These are phyloP conservation scores for Aureobasidium pullulans DNA, from an alignment of 2,329 filamentous ascomycete genomes.

Conservation along the genomic window DNA sequence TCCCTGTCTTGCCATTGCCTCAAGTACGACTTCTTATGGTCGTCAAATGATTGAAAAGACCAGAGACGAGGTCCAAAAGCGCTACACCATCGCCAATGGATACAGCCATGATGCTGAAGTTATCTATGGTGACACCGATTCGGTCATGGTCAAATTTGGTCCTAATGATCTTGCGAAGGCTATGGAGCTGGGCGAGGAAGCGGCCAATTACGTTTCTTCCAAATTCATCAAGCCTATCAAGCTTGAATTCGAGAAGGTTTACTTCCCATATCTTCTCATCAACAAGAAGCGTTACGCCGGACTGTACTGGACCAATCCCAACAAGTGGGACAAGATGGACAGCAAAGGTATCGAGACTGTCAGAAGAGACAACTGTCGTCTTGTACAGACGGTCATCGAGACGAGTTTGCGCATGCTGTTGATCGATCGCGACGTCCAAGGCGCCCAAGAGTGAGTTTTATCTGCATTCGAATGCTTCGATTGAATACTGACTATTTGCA, in stretches of 20 bases:
- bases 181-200: conserved; percentile 94
- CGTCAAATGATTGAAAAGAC: conserved; percentile 99
- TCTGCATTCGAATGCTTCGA: not conserved
- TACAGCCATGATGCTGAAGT: conserved; percentile 93
- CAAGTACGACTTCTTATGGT: conserved; percentile 93
- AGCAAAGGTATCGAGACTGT: conserved; percentile 99
- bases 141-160: conserved; percentile 99
- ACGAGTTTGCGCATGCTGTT: conserved; percentile 92
- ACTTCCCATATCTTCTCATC: conserved; percentile 95
- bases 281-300: conserved; percentile 99
- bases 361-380: conserved; percentile 86
- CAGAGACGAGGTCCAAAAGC: conserved; percentile 86
- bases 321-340: conserved; percentile 99
- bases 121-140: conserved; percentile 98
- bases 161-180: conserved; percentile 77
- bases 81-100: conserved; percentile 87
- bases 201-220: conserved; percentile 75
- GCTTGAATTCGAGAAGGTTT: conserved; percentile 98
- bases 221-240: conserved; percentile 98
- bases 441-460: conserved; percentile 77
- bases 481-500: conserved; percentile 37
- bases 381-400: conserved; percentile 96
- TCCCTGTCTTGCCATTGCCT: conserved; percentile 89
- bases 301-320: conserved; percentile 90
- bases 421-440: conserved; percentile 83